Conservation (phyloP, 2,329 filamentous ascomycete species). For the Curvularia hawaiiensis region DNA sequence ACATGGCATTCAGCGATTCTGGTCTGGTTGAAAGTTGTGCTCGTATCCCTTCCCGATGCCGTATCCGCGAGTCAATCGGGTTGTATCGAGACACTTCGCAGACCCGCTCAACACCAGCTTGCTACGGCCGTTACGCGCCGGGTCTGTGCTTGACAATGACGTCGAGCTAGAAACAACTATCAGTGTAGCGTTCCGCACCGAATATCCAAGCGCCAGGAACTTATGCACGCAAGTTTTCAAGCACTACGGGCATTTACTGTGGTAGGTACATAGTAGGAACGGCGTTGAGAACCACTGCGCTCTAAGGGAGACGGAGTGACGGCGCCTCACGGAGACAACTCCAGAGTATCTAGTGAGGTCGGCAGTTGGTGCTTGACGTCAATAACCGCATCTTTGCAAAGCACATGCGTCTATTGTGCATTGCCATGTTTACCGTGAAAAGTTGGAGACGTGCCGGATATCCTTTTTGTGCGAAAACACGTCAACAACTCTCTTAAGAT, state of each 20-base stretch:
- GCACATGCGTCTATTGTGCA: neutral
- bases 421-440: neutral
- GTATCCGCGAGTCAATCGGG: neutral
- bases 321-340: slow-evolving; percentile 4
- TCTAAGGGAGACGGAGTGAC: neutral
- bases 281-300: slow-evolving; percentile 1
- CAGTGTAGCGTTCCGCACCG: neutral
- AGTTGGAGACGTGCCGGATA: neutral
- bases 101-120: neutral
- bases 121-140: neutral
- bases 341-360: slow-evolving; percentile 1
- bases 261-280: neutral
- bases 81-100: neutral
- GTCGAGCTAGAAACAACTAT: neutral
- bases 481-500: neutral
- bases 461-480: neutral
- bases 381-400: slow-evolving; percentile 3
- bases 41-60: neutral
- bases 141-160: slow-evolving; percentile 1
- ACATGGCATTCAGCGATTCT: neutral
- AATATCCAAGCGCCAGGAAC: neutral
- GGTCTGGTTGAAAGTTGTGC: neutral
- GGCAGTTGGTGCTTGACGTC: slow-evolving; percentile 4
- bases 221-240: neutral
- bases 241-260: neutral